Conservation (phyloP, 2,329 filamentous ascomycete genomes). For the Metarhizium anisopliae region DNA sequence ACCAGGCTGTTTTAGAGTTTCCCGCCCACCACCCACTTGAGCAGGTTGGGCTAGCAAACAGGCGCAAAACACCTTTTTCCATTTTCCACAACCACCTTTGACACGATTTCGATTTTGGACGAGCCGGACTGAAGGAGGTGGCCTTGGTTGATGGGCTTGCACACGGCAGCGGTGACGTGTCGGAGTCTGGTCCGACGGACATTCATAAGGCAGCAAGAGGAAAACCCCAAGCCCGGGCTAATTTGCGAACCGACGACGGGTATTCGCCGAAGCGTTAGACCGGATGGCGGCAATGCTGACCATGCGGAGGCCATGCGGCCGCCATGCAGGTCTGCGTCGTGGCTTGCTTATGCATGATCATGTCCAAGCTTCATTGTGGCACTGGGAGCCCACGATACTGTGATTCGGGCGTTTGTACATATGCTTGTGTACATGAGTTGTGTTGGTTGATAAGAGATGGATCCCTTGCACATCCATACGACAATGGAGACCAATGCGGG, state of each 20-base stretch:
- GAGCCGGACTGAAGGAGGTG: not conserved
- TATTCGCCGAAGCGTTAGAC: not conserved
- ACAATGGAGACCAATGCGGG: not conserved
- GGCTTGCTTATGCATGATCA: not conserved
- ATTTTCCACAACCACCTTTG: not conserved
- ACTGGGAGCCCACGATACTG: not conserved
- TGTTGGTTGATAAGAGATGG: not conserved
- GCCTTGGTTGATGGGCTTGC: not conserved
- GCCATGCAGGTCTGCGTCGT: not conserved
- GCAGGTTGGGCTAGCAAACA: not conserved
- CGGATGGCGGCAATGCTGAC: not conserved
- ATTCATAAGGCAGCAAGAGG: not conserved
- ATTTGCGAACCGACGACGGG: not conserved
- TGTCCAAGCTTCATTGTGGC: not conserved
- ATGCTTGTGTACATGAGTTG: not conserved
- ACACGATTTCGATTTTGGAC: not conserved
- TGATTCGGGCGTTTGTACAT: not conserved
- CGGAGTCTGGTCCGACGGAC: not conserved
- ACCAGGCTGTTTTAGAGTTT: not conserved
- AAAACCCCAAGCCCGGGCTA: not conserved
- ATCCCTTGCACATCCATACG: not conserved
- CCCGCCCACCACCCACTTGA: not conserved
- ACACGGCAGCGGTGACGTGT: not conserved
- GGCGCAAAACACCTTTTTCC: no score
- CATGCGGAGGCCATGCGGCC: not conserved